Conservation (phyloP, 495 filamentous ascomycete genomes). For the Neurospora sp. region DNA sequence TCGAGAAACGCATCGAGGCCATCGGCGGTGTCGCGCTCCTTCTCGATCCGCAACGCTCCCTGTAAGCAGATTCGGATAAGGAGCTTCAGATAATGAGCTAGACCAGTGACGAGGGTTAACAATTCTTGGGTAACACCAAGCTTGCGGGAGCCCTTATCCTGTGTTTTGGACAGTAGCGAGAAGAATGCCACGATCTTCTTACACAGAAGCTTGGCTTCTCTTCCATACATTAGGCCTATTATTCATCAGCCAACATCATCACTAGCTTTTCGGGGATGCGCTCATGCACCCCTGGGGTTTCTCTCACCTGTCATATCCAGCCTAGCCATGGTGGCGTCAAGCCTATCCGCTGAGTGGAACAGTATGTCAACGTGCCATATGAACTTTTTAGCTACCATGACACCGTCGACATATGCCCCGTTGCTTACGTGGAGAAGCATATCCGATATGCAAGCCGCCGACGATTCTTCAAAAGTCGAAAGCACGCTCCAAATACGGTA, state of each 20-base stretch:
- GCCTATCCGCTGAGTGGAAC: slow-evolving; percentile 76
- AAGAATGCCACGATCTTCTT: slow-evolving; percentile 99
- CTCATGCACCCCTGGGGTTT: not conserved
- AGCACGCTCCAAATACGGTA: slow-evolving; percentile 97
- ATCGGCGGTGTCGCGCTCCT: slow-evolving; percentile 61
- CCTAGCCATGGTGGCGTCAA: slow-evolving; percentile 60
- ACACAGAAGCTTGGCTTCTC: slow-evolving; percentile 94
- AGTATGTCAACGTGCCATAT: slow-evolving; percentile 93
- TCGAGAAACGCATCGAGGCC: slow-evolving; percentile 74
- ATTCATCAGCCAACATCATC: slow-evolving; percentile 7
- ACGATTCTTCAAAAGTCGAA: slow-evolving; percentile 94
- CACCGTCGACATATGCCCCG: slow-evolving; percentile 88
- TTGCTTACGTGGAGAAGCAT: slow-evolving; percentile 99
- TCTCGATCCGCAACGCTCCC: slow-evolving; percentile 82
- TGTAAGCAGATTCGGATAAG: slow-evolving; percentile 95
- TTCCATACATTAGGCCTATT: slow-evolving; percentile 74
- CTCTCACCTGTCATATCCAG: slow-evolving; percentile 65
- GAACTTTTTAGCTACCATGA: slow-evolving; percentile 92
- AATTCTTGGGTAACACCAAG: slow-evolving; percentile 96
- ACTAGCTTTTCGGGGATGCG: not conserved
- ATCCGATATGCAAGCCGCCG: slow-evolving; percentile 95
- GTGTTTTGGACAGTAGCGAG: slow-evolving; percentile 81
- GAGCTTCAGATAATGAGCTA: slow-evolving; percentile 97
- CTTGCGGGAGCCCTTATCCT: slow-evolving; percentile 77
- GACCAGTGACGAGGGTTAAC: slow-evolving; percentile 85